Evolutionary conservation across 148 eudicot species (phyloP).

Genomic region (Rhododendron griersonianum): DNA sequence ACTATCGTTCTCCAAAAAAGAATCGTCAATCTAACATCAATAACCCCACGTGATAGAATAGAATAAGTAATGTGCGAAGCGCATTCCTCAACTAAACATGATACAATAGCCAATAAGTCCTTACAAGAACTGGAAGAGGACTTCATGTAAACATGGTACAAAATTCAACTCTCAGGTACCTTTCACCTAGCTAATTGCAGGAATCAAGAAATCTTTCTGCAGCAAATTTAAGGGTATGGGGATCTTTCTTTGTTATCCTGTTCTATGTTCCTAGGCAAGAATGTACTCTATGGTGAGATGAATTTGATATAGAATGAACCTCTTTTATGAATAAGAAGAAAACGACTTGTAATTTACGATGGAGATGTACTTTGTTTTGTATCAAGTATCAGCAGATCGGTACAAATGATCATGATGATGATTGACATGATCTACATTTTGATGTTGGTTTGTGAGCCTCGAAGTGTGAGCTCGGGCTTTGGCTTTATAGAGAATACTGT

Average conservation of each 20-base stretch:
- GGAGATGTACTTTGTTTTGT: background rate
- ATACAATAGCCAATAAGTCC: slow-evolving; percentile 40
- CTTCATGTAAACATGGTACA: slow-evolving; percentile 57
- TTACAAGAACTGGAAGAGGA: slow-evolving; percentile 95
- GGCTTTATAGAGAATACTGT: too few species aligned
- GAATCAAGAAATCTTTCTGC: slow-evolving; percentile 7
- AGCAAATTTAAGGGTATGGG: background rate
- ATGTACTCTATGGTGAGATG: background rate
- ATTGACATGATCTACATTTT: background rate
- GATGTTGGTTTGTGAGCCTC: too few species aligned
- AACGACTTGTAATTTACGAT: background rate
- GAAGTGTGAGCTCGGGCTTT: too few species aligned
- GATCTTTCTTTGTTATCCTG: background rate
- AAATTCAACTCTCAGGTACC: background rate
- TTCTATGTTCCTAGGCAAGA: background rate
- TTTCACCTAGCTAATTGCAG: background rate
- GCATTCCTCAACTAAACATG: too few species aligned
- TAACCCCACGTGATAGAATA: too few species aligned
- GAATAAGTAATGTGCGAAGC: too few species aligned
- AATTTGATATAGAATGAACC: background rate
- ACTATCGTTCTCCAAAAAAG: too few species aligned
- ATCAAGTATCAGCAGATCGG: background rate
- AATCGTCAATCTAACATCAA: too few species aligned
- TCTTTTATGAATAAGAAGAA: background rate
- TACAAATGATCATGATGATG: background rate